Conservation (phyloP, 2,329 filamentous ascomycete genomes). For the Fusarium sp. region DNA sequence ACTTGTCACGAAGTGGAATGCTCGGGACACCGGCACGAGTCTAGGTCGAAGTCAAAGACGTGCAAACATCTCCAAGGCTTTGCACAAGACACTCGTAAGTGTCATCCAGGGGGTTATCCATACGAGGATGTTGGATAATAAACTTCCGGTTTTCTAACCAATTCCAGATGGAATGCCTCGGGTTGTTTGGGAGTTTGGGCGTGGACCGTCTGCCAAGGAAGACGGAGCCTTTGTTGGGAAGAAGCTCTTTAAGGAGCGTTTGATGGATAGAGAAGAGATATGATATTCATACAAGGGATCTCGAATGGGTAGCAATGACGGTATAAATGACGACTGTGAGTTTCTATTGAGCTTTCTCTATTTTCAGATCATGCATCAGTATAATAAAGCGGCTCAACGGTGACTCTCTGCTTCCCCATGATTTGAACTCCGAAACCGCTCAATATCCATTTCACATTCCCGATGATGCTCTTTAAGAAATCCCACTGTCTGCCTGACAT, state of each 20-base stretch:
- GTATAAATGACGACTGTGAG: background rate
- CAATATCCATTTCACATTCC: constrained; percentile 1
- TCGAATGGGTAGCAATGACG: background rate
- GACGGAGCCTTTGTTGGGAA: background rate
- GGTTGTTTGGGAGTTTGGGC: background rate
- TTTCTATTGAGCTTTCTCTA: background rate
- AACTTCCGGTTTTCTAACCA: background rate
- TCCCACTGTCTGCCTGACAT: background rate
- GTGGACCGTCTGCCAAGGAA: background rate
- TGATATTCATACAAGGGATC: background rate
- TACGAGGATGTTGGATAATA: background rate
- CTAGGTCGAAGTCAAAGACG: background rate
- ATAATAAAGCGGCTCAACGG: background rate
- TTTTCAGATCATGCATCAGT: background rate
- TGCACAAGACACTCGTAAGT: background rate
- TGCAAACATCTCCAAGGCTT: background rate
- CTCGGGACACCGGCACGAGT: background rate
- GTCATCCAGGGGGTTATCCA: background rate
- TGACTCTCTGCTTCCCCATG: background rate
- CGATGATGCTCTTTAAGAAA: background rate
- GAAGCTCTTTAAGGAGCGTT: background rate
- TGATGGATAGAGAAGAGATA: background rate
- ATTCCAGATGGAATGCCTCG: background rate
- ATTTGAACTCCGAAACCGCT: background rate
- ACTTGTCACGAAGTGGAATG: background rate